Evolutionary conservation across 1,139 yeast species (phyloP).

Genomic region (Geotrichum carabidarum): DNA sequence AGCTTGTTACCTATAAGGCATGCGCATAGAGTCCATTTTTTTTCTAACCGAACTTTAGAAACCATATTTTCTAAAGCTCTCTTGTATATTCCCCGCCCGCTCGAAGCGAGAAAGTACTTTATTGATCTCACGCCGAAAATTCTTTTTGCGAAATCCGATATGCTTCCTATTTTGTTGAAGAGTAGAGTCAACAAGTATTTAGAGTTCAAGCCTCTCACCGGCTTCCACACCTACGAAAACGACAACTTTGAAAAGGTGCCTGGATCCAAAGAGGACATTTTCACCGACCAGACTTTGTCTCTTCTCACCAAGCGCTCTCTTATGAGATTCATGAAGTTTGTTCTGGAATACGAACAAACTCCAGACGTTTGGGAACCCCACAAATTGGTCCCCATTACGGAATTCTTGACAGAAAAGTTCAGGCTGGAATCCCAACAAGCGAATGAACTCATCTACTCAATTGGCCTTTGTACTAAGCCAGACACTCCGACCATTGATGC

Average conservation of each 20-base stretch:
- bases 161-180: conserved; percentile 69
- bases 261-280: conserved; percentile 86
- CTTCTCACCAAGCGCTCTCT: conserved; percentile 73
- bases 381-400: conserved; percentile 51
- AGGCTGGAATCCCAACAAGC: conserved; percentile 69
- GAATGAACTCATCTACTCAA: conserved; percentile 75
- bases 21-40: not conserved
- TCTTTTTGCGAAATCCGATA: conserved; percentile 81
- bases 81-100: conserved; percentile 61
- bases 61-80: conserved; percentile 36
- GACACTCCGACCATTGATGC: conserved; percentile 67
- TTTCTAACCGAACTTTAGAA: conserved; percentile 13
- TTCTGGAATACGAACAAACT: conserved; percentile 55
- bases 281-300: conserved; percentile 78
- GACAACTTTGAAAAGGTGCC: conserved; percentile 79
- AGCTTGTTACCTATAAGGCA: not conserved
- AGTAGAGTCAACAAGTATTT: conserved; percentile 85
- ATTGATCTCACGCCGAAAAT: conserved; percentile 86
- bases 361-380: conserved; percentile 50
- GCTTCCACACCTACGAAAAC: conserved; percentile 87
- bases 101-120: conserved; percentile 70
- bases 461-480: conserved; percentile 67
- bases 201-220: conserved; percentile 83
- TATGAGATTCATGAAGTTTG: conserved; percentile 91
- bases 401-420: conserved; percentile 59